phyloP scores from a whole-genome alignment of 306 rosid genomes.

The Rubus parviflorus region DNA sequence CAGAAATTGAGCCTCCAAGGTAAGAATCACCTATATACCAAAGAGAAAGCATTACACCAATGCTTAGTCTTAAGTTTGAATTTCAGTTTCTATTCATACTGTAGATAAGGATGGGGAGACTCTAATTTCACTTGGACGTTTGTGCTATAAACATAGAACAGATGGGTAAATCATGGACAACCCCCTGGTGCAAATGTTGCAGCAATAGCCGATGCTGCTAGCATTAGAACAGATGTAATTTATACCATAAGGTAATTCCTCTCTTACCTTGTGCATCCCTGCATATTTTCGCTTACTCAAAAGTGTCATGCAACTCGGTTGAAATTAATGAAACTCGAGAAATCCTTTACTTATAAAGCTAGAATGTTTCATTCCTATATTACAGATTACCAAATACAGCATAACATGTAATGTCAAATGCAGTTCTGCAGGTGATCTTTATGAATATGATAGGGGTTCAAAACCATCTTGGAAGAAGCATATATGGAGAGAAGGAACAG shows the following conservation, averaged over 20 bases:
- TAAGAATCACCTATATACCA: constrained; percentile 40
- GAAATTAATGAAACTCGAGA: not conserved
- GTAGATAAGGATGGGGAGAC: constrained; percentile 33
- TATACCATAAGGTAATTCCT: constrained; percentile 74
- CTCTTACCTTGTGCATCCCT: not conserved
- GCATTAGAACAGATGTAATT: constrained; percentile 59
- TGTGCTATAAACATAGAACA: constrained; percentile 59
- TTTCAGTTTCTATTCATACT: constrained; percentile 21
- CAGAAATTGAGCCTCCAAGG: constrained; percentile 69
- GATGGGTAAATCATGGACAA: constrained; percentile 83
- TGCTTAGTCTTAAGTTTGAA: constrained; percentile 10
- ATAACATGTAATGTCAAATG: constrained; percentile 28
- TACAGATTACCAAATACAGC: constrained; percentile 22
- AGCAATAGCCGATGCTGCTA: constrained; percentile 72
- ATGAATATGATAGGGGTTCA: constrained; percentile 72
- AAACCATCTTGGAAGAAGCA: constrained; percentile 93
- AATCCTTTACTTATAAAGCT: not conserved
- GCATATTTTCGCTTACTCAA: not conserved
- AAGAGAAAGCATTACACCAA: constrained; percentile 20
- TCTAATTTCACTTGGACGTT: constrained; percentile 43
- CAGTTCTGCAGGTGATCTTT: constrained; percentile 88
- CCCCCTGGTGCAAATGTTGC: constrained; percentile 95
- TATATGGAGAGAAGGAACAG: constrained; percentile 61
- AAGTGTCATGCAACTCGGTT: not conserved
- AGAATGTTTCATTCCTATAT: constrained; percentile 17